These are phyloP conservation scores for Colletotrichum musicola DNA, from an alignment of 2,329 filamentous ascomycete species.

Conservation along the genomic window DNA sequence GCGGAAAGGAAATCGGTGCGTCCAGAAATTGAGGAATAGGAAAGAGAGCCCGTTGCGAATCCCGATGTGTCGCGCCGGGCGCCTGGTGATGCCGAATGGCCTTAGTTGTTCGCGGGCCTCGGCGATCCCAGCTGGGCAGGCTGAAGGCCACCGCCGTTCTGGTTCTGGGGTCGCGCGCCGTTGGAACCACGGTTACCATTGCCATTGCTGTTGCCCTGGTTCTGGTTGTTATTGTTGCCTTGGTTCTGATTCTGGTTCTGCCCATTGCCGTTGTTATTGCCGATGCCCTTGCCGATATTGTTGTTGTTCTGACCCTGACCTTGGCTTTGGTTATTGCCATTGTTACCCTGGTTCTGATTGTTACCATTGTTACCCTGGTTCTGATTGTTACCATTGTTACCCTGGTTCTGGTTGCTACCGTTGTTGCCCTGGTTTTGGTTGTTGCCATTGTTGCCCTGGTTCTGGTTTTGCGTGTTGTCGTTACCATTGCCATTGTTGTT, in stretches of 20 bases:
- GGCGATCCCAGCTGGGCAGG: constrained; percentile 24
- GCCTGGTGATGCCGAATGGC: neutral
- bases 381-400: neutral
- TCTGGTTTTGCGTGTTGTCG: neutral
- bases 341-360: neutral
- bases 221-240: neutral
- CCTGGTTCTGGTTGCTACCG: neutral
- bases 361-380: neutral
- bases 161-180: neutral
- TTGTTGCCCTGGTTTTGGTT: constrained; percentile 5
- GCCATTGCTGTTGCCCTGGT: neutral
- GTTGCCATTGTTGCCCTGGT: neutral
- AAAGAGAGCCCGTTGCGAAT: neutral
- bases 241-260: constrained; percentile 1
- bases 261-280: neutral
- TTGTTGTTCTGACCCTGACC: neutral
- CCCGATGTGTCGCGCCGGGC: neutral
- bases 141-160: neutral
- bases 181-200: constrained; percentile 1
- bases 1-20: neutral
- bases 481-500: neutral
- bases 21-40: neutral
- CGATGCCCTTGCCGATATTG: neutral
- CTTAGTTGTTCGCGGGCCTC: constrained; percentile 17
- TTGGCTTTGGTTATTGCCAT: neutral